Evolutionary conservation across 2,329 filamentous ascomycete species (phyloP), one percentile per base, ranked within the genome.

Genomic region (Ophiostoma piceae): DNA sequence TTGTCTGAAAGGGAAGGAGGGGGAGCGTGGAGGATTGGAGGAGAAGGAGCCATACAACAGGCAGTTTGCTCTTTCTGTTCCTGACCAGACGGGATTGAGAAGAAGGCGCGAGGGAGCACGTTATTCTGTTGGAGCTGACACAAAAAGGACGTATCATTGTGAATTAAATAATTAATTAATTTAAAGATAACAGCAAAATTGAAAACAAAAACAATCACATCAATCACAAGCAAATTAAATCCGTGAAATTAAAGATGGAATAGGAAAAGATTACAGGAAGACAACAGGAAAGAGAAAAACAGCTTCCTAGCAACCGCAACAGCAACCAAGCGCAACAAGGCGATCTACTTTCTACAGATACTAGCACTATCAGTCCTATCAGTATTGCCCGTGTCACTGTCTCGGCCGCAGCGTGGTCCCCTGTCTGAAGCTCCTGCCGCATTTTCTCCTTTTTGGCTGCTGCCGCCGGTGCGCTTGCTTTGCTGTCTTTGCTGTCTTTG

Each of bases 101-200:
- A 19, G 57, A 62, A 62, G 57, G 57, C 26, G 57, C 57, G 57
- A 62, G 26, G 51, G 22, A 57, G 51, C 51, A 57, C 51, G n/a
- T 29, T 57, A 57, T 57, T 62, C 26, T 62, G 12, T 62, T 62
- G 51, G 51, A 26, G 51, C 51, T 26, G 51, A 26, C 51, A 47
- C 43, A n/a, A 47, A 47, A 6, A 47, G 14, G 16, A 7, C 16
- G 43, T 47, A 47, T 47, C 43, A 19, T 47, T 19, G 19, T 47
- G 19, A 19, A 47, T 47, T 19, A n/a, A n/a, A n/a, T 19, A n/a
- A 16, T 8, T 7, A 47, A 57, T 35, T 35, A 57, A 26, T 57
- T 1, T 26, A 57, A 57, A 14, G 35, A 35, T 35, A 35, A 35
- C 35, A 35, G 8, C 2, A 35, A 35, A 35, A 35, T 35, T 35